Base-by-base conservation (phyloP, 2,329 filamentous ascomycete species). In the Scedosporium aurantiacum region DNA sequence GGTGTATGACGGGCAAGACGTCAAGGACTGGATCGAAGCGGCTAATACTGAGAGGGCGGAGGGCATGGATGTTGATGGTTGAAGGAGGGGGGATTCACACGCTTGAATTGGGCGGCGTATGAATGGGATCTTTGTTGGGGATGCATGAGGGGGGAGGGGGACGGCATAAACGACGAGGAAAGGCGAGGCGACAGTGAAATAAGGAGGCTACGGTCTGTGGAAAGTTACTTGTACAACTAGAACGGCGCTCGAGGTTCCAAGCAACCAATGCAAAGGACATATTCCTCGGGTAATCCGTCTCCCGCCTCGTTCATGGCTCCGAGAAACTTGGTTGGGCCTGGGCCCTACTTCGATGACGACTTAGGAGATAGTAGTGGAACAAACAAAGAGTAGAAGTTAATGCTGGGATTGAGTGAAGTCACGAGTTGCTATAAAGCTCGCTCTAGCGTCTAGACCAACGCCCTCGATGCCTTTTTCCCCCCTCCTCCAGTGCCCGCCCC, bases 1-100 rank as follows among this genome's bases (percentile, higher is more conserved):
- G 79, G 80, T 96, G 66, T 94, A 89, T 70, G 94, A 99, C 73
- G 92, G 91, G 14, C 86, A 91, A 72, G 90, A 94, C 66, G 86
- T 97, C 64, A 86, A 87, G 72, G 85, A 86, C 66, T 92, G 92
- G 85, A 82, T 97, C 73, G 91, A 96, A 75, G 85, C 86, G 68
- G 75, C 71, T 72, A 74, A 69, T 70, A 74, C 65, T 73, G 74
- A 66, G 72, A 74, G 58, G 73, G 73, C 37, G 75, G 67, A 70
- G 63, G 70, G 68, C 45, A 75, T 72, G 71, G 72, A 73, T 43
- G 70, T 72, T 55, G 73, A 75, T 27, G 37, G 52, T 47, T 61
- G 28, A 37, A 18, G 47, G 14, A 10, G 58, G 21, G 23, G 43
- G 21, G 5, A 8, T 27, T 21, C 4, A n/a, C 16, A 21, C 5